These are phyloP conservation scores for Bolboschoenus planiculmis DNA, from an alignment of 176 grass and related monocot genomes.

Conservation along the genomic window DNA sequence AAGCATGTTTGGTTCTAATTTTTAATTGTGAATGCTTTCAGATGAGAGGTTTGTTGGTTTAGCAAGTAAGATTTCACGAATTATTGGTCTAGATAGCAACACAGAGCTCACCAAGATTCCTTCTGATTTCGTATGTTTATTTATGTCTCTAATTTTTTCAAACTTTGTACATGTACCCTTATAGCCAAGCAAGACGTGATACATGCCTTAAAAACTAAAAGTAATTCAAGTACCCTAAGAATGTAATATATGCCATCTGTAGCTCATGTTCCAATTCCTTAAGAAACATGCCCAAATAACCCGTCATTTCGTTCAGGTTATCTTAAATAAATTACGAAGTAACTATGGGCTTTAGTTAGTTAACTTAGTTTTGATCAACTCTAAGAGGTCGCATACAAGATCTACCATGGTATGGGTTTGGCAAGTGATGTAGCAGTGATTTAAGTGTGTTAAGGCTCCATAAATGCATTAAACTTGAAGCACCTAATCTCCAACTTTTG, in stretches of 20 bases:
- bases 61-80: constrained; percentile 37
- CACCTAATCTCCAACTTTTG: neutral
- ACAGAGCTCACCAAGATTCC: constrained; percentile 40
- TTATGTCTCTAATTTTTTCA: neutral
- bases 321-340: neutral
- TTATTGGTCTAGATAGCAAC: constrained; percentile 33
- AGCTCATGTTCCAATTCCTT: neutral
- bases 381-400: neutral
- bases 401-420: neutral
- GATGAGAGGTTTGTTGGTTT: constrained; percentile 40
- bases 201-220: neutral
- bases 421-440: neutral
- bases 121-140: constrained; percentile 34
- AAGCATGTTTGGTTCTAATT: constrained; percentile 10
- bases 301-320: neutral
- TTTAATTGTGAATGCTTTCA: constrained; percentile 18
- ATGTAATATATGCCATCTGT: neutral
- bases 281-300: neutral
- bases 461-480: neutral
- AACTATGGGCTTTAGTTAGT: neutral
- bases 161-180: neutral
- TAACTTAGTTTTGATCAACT: neutral
- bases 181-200: neutral
- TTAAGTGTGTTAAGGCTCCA: neutral
- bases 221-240: neutral